Evolutionary conservation across 1,284 basidiomycete genomes (phyloP), one percentile per base, ranked within the genome.

Genomic region (Leccinum insolens): DNA sequence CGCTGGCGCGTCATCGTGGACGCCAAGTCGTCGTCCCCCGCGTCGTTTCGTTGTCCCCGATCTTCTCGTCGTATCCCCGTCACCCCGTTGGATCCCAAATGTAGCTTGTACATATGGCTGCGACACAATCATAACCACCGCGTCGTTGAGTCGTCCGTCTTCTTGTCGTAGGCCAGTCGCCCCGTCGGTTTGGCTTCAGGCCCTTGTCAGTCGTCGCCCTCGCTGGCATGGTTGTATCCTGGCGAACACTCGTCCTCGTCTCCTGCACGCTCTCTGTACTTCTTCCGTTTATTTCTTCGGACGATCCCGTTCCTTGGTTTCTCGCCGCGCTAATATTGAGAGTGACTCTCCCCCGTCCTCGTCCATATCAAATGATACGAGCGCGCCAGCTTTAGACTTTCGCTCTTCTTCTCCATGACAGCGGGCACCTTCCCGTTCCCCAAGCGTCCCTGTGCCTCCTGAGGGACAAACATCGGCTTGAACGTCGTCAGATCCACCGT

Each of bases 381-480:
- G 81, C 9, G 85, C 83, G n/a, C 71, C 73, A 5, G 62, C 52
- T 68, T 78, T 82, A 63, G 73, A 14, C 78, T 71, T 25, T 81
- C 80, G 66, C 76, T 79, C 65, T 84, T 83, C 67, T 81, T 82
- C 67, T 81, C 81, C 70, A 78, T 82, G 9, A 76, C 63, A 25
- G 66, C 62, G 17, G 64, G 70, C 12, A 52, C 67, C 37, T 78
- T 79, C 25, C 70, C 72, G 34, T 78, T 81, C 25, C 57, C 63
- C 2, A 59, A 15, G 65, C 80, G 81, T 25, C 72, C 70, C 62
- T 82, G 81, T 2, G 81, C 77, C 60, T 83, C 85, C 2, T 88
- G 87, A 8, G 88, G 87, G 9, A 94, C 89, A 73, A 96, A 96
- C 0, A 89, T 94, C 11, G 94, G 94, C 72, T 89, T 92, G 82